These are phyloP conservation scores for Russula foetens DNA, from an alignment of 768 basidiomycete species.

Conservation along the genomic window DNA sequence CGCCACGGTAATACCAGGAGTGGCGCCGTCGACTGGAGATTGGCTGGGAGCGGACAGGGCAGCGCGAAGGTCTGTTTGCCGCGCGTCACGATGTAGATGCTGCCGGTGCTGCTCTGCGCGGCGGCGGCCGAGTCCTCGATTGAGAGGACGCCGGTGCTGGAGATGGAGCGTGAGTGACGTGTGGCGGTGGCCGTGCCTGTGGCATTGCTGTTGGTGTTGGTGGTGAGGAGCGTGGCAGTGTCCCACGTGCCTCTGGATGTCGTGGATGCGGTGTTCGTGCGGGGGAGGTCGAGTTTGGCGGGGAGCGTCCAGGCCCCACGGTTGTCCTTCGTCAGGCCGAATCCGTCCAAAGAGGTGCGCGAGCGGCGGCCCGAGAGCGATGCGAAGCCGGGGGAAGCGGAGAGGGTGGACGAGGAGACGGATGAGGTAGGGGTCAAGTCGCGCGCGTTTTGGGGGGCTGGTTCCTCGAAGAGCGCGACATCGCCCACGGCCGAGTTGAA, in stretches of 20 bases:
- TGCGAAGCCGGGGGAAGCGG: conserved; percentile 20
- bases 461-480: conserved; percentile 50
- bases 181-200: background rate
- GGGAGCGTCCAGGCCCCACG: conserved; percentile 44
- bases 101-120: conserved; percentile 19
- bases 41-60: conserved; percentile 56
- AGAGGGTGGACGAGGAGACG: conserved; percentile 6
- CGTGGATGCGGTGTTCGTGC: conserved; percentile 22
- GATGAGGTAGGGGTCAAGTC: conserved; percentile 2
- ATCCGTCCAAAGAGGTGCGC: conserved; percentile 38
- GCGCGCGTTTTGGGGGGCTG: conserved; percentile 14
- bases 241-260: background rate
- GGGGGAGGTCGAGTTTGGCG: conserved; percentile 39
- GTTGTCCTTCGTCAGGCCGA: conserved; percentile 32
- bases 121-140: conserved; percentile 11
- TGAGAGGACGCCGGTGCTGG: conserved; percentile 22
- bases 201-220: too few species aligned
- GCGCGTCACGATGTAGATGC: conserved; percentile 58
- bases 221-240: background rate
- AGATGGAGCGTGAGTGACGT: too few species aligned
- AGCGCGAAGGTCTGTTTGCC: conserved; percentile 63
- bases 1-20: conserved; percentile 52
- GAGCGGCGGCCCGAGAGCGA: conserved; percentile 26
- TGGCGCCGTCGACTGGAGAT: conserved; percentile 39
- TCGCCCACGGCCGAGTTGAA: conserved; percentile 77